These are phyloP conservation scores for Colletotrichum sp. DNA, from an alignment of 2,329 filamentous ascomycete genomes.

Conservation along the genomic window DNA sequence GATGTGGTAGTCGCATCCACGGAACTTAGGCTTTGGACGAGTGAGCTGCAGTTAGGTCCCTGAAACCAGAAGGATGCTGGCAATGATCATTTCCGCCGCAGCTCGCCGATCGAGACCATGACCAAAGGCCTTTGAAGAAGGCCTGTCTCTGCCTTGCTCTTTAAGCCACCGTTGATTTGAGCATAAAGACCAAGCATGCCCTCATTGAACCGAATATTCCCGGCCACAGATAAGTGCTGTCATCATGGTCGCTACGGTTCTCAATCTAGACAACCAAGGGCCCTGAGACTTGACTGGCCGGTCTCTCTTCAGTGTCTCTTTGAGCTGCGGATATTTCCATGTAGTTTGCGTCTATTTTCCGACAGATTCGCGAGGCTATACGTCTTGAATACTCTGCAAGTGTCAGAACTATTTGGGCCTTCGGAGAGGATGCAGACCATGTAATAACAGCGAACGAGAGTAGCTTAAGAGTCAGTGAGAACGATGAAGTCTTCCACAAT, in stretches of 20 bases:
- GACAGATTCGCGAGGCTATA: accelerated
- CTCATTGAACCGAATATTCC: not conserved
- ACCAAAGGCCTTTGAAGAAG: not conserved
- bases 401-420: accelerated
- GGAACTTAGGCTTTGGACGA: accelerated
- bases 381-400: not conserved
- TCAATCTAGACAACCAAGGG: accelerated
- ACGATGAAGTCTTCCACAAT: accelerated
- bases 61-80: not conserved
- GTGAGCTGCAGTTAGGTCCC: not conserved
- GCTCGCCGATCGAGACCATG: accelerated
- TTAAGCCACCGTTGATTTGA: not conserved
- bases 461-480: not conserved
- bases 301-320: not conserved
- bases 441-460: accelerated
- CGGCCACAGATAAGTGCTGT: not conserved
- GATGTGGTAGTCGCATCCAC: accelerated
- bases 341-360: accelerated
- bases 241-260: not conserved
- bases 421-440: not conserved
- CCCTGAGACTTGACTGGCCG: accelerated
- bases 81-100: not conserved
- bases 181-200: not conserved
- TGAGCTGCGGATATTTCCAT: accelerated
- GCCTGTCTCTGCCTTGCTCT: not conserved